These are phyloP conservation scores for Penicillium concentricum DNA, from an alignment of 2,329 filamentous ascomycete species.

Conservation along the genomic window DNA sequence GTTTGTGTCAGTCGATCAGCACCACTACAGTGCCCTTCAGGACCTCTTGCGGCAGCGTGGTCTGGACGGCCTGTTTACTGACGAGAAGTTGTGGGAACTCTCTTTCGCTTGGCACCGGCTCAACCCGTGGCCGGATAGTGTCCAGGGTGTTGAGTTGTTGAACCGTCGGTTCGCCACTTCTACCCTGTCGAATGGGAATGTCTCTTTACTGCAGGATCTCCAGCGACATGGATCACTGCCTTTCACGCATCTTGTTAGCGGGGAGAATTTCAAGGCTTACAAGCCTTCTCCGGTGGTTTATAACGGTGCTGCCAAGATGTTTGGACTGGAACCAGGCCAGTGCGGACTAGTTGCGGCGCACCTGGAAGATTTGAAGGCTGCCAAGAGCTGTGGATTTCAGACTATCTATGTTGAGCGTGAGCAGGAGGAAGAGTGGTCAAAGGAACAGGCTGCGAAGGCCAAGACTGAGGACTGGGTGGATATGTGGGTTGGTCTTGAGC, in stretches of 20 bases:
- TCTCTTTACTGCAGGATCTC: conserved; percentile 65
- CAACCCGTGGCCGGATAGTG: conserved; percentile 65
- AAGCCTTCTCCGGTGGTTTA: conserved; percentile 71
- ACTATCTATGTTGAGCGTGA: conserved; percentile 73
- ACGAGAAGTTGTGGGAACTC: conserved; percentile 60
- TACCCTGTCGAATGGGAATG: conserved; percentile 75
- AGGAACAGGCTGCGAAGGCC: conserved; percentile 52
- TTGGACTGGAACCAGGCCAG: conserved; percentile 59
- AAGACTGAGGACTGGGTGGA: conserved; percentile 63
- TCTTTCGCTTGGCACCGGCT: conserved; percentile 72
- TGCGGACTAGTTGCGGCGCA: conserved; percentile 79
- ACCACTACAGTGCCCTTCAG: conserved; percentile 64
- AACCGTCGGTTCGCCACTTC: conserved; percentile 59
- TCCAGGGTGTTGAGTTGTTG: conserved; percentile 56
- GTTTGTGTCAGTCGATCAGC: conserved; percentile 71
- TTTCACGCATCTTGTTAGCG: conserved; percentile 63
- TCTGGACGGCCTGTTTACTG: conserved; percentile 60
- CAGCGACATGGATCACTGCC: conserved; percentile 57
- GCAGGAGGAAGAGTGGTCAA: conserved; percentile 62
- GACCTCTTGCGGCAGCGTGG: conserved; percentile 57
- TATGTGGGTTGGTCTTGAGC: conserved; percentile 55
- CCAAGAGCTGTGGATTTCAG: conserved; percentile 62
- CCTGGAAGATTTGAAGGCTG: conserved; percentile 65
- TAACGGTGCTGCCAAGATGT: conserved; percentile 60
- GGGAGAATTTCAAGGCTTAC: conserved; percentile 70